Conservation (phyloP, 768 basidiomycete species). For the Wakefieldia striispora region DNA sequence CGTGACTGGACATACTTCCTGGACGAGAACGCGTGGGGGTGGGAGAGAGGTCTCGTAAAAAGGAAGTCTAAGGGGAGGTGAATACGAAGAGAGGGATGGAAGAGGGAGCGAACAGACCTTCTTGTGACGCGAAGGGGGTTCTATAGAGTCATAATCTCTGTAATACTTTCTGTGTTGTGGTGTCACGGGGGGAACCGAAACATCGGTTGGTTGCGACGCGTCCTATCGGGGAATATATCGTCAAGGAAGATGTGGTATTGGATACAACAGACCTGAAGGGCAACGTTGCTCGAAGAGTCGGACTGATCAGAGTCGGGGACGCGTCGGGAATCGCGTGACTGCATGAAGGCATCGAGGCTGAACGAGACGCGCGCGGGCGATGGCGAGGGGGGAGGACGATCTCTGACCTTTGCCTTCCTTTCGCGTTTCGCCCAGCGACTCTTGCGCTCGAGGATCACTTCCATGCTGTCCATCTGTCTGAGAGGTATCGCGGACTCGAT, state of each 20-base stretch:
- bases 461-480: constrained; percentile 72
- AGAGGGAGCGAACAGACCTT: constrained; percentile 17
- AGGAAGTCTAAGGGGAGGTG: constrained; percentile 15
- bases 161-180: constrained; percentile 64
- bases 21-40: constrained; percentile 39
- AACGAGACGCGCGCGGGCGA: constrained; percentile 46
- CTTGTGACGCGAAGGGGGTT: constrained; percentile 31
- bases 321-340: constrained; percentile 55
- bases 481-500: constrained; percentile 46
- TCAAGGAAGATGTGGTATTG: constrained; percentile 16
- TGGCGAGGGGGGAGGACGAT: constrained; percentile 52
- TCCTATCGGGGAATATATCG: constrained; percentile 22
- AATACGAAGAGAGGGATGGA: background rate
- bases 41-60: constrained; percentile 44
- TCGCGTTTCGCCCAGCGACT: constrained; percentile 53
- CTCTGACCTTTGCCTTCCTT: constrained; percentile 45
- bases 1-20: constrained; percentile 30
- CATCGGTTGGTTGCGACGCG: constrained; percentile 26
- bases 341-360: constrained; percentile 49
- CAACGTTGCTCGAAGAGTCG: constrained; percentile 28
- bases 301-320: constrained; percentile 31
- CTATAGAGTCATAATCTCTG: constrained; percentile 39
- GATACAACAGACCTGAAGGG: constrained; percentile 40
- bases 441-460: constrained; percentile 72
- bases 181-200: constrained; percentile 43